These are phyloP conservation scores for Parvularia atlantis DNA, from an alignment of 78 protist genomes.

Conservation along the genomic window DNA sequence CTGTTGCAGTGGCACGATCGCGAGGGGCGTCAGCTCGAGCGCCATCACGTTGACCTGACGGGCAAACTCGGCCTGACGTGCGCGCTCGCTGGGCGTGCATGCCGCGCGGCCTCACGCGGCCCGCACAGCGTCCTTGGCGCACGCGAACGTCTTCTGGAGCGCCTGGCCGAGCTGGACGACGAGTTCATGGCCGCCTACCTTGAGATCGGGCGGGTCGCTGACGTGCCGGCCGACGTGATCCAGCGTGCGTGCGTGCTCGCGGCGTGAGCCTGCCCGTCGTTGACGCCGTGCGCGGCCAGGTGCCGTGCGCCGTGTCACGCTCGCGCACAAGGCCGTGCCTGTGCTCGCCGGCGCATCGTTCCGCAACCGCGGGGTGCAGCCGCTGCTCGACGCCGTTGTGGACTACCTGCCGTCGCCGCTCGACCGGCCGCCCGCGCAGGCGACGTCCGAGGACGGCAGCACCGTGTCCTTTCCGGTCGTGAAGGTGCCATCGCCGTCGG, in stretches of 20 bases:
- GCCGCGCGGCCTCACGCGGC: too few relatives aligned
- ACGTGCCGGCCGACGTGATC: too few relatives aligned
- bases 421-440: constrained; percentile 28
- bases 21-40: neutral
- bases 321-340: constrained; percentile 13
- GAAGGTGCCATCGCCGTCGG: too few relatives aligned
- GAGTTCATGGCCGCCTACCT: too few relatives aligned
- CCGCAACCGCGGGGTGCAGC: constrained; percentile 79
- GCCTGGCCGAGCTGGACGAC: neutral
- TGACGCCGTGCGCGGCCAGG: too few relatives aligned
- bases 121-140: neutral
- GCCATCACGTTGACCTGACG: neutral
- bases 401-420: constrained; percentile 80
- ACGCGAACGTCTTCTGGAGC: neutral
- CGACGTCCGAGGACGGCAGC: neutral
- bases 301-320: neutral
- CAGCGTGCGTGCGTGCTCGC: too few relatives aligned
- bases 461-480: neutral
- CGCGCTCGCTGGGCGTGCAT: too few relatives aligned
- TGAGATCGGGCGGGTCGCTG: too few relatives aligned
- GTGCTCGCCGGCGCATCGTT: constrained; percentile 58
- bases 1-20: too few relatives aligned
- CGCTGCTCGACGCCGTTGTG: constrained; percentile 70
- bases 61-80: too few relatives aligned
- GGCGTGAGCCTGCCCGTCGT: too few relatives aligned